These are phyloP conservation scores for Nepenthes mirabilis DNA, from an alignment of 148 eudicot genomes.

Conservation along the genomic window DNA sequence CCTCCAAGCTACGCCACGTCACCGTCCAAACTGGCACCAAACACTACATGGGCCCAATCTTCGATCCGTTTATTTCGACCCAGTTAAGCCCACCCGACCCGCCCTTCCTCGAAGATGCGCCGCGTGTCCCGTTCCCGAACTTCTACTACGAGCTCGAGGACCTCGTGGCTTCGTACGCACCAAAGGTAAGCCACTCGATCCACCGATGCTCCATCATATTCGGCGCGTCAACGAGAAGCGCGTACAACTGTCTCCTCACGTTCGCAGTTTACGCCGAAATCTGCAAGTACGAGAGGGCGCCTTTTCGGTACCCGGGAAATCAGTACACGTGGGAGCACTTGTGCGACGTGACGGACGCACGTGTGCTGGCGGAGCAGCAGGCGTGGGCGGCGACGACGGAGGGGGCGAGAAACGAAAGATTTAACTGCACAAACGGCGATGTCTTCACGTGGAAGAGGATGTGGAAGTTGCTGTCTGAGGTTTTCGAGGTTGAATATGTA, in stretches of 20 bases:
- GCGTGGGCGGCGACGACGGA: constrained; percentile 28
- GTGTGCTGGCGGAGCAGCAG: constrained; percentile 40
- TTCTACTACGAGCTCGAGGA: constrained; percentile 38
- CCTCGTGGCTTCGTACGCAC: constrained; percentile 11
- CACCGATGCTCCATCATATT: constrained; percentile 27
- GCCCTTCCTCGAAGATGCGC: constrained; percentile 27
- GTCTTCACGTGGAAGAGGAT: constrained; percentile 40
- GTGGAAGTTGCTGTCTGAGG: constrained; percentile 28
- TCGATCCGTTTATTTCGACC: neutral
- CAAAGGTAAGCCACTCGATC: constrained; percentile 18
- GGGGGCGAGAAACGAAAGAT: constrained; percentile 27
- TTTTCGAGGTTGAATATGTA: constrained; percentile 23
- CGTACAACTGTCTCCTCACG: constrained; percentile 20
- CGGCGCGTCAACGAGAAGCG: constrained; percentile 35
- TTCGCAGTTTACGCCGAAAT: constrained; percentile 28
- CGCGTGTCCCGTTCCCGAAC: constrained; percentile 20
- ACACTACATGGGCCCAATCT: constrained; percentile 27
- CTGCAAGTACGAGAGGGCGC: constrained; percentile 20
- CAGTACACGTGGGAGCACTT: constrained; percentile 29
- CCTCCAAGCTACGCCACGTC: constrained; percentile 23
- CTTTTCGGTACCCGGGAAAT: constrained; percentile 23
- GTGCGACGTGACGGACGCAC: constrained; percentile 25
- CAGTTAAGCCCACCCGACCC: constrained; percentile 14
- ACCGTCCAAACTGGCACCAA: constrained; percentile 29
- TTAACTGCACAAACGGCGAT: constrained; percentile 43